Percentiles rank a stretch among this genome's conserved stretches.
Conservation (phyloP, 108 stramenopile genomes). For the Nannochloropsis oceanica region DNA sequence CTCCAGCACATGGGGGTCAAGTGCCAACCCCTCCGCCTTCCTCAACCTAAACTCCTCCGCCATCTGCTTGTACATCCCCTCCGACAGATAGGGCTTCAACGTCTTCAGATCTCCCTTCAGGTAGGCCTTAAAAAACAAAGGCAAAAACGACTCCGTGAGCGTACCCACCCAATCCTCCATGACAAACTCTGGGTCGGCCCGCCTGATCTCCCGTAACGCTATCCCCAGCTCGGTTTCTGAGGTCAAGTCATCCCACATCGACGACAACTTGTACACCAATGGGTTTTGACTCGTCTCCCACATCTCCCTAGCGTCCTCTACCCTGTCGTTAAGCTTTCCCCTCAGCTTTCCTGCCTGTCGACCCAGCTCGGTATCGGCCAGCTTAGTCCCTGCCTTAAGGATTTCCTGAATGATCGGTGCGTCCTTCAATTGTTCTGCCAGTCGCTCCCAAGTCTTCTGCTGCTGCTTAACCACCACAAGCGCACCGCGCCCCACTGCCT, state of each 20-base stretch:
- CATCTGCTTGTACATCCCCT: constrained; percentile 62
- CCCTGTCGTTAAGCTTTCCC: constrained; percentile 14
- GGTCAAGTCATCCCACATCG: constrained; percentile 83
- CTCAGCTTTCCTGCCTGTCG: neutral
- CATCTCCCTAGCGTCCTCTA: constrained; percentile 48
- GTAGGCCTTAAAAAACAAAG: constrained; percentile 72
- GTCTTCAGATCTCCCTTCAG: constrained; percentile 38
- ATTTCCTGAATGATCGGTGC: constrained; percentile 71
- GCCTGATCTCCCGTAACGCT: constrained; percentile 69
- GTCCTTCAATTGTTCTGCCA: constrained; percentile 69
- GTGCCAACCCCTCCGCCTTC: constrained; percentile 60
- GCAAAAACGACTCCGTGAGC: constrained; percentile 69
- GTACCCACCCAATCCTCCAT: constrained; percentile 70
- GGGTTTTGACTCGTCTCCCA: constrained; percentile 96
- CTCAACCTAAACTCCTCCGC: constrained; percentile 67
- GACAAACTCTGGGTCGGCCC: constrained; percentile 82
- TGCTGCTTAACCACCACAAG: constrained; percentile 72
- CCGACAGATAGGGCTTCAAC: constrained; percentile 18
- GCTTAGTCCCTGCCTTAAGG: constrained; percentile 1
- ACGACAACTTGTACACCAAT: constrained; percentile 84
- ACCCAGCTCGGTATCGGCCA: constrained; percentile 1
- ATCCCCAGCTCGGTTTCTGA: constrained; percentile 82
- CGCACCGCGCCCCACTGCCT: neutral
- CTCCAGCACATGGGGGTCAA: constrained; percentile 76
- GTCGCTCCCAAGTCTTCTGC: constrained; percentile 76